Conservation (phyloP, 352 stramenopile species). For the Pythium scleroteichum region DNA sequence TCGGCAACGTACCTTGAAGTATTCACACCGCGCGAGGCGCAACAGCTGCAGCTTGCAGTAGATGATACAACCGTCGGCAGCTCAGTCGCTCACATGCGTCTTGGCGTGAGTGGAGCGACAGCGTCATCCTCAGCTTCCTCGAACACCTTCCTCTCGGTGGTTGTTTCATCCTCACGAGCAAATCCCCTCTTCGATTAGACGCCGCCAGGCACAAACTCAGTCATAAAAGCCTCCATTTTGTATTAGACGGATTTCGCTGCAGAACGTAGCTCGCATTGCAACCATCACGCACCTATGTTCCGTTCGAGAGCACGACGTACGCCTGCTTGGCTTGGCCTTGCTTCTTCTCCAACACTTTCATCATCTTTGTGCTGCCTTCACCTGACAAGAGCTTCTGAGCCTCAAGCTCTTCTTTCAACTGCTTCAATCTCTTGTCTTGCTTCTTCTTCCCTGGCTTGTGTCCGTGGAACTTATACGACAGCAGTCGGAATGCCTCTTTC, state of each 20-base stretch:
- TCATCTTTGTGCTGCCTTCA: constrained; percentile 82
- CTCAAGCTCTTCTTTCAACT: constrained; percentile 82
- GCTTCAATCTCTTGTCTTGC: constrained; percentile 93
- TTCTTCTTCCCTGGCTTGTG: constrained; percentile 97
- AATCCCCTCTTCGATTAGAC: constrained; percentile 62
- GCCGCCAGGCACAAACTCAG: constrained; percentile 8
- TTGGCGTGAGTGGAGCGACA: constrained; percentile 12
- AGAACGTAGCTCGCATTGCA: not conserved
- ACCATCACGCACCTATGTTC: constrained; percentile 34
- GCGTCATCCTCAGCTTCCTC: constrained; percentile 25
- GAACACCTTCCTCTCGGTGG: constrained; percentile 50
- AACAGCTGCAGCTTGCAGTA: constrained; percentile 18
- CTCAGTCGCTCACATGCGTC: not conserved
- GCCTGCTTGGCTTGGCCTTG: constrained; percentile 81
- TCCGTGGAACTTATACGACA: constrained; percentile 99
- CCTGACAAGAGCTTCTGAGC: constrained; percentile 74
- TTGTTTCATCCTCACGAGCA: constrained; percentile 57
- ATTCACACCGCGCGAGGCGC: constrained; percentile 18
- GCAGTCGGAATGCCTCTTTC: constrained; percentile 97
- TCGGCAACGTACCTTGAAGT: constrained; percentile 27
- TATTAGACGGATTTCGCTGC: constrained; percentile 13
- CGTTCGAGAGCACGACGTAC: constrained; percentile 80
- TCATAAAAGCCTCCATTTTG: constrained; percentile 10
- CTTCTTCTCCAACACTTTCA: constrained; percentile 85
- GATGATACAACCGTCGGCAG: constrained; percentile 6